Base-by-base conservation (phyloP, 2,329 filamentous ascomycete species). In the Cephalotrichum gorgonifer region DNA sequence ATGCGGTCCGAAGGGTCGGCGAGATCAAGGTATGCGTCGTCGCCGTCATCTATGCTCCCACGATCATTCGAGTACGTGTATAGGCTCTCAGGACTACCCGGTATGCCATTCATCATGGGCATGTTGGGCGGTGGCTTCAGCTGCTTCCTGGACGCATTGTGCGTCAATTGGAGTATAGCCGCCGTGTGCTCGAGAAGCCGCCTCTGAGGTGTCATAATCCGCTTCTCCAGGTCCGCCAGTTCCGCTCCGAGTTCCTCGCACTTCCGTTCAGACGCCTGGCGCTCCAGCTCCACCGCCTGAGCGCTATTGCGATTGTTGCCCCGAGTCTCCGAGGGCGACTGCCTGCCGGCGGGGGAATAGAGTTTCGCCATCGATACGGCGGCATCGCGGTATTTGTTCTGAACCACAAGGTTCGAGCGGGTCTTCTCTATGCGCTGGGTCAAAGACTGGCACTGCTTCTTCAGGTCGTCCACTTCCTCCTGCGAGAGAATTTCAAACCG, bases 301-400 rank as follows among this genome's bases (percentile, higher is more conserved):
- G 74, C 64, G 59, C 74, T 69, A 62, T 75, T 57, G 51, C 72
- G 62, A 58, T 73, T 64, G 58, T 70, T 75, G 52, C 64, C 66
- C 45, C 67, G 72, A 60, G 72, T 75, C n/a, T 70, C 70, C 30
- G 72, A 69, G 74, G 53, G 64, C 63, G 43, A 31, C 20, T 69
- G 71, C 54, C 76, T 74, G n/a, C 71, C 72, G 33, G 60, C 47
- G n/a, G 81, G 75, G 8, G 79, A 79, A 61, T 94, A 88, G 27
- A 98, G 73, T 57, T 85, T 83, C 51, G 84, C 83, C 66, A 98
- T 83, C 38, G 89, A 95, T 54, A 85, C 79, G 11, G 93, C 88
- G 1, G 93, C 93, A 74, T 97, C 91, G 57, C 89, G 86, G 58
- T 96, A 88, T 70, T 97, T 98, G 49, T 83, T 86, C 64, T 98